Conservation (phyloP, 495 filamentous ascomycete genomes). For the Aspergillus ostianus region DNA sequence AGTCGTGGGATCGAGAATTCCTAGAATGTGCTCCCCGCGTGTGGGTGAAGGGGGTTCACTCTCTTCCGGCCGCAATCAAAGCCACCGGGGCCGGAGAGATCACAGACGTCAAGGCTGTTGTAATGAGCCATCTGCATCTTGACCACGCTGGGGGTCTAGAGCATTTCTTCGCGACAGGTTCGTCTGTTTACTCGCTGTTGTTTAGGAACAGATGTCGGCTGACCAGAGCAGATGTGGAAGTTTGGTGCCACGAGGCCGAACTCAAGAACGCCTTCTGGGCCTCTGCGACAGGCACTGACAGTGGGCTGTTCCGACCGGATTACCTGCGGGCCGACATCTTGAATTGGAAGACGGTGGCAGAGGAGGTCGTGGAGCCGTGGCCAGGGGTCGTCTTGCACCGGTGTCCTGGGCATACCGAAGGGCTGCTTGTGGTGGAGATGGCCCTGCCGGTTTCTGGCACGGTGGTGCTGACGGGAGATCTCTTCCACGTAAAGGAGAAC, state of each 20-base stretch:
- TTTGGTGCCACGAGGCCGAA: conserved; percentile 12
- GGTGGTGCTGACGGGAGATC: too few relatives aligned
- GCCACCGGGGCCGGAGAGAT: conserved; percentile 38
- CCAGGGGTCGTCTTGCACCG: conserved; percentile 13
- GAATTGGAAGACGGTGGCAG: conserved; percentile 14
- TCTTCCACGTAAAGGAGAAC: too few relatives aligned
- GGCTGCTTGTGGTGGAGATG: too few relatives aligned
- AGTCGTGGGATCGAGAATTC: conserved; percentile 34
- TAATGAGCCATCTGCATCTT: conserved; percentile 47
- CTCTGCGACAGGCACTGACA: conserved; percentile 12
- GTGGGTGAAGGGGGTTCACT: conserved; percentile 32
- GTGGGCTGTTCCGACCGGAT: conserved; percentile 4
- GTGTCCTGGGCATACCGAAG: conserved; percentile 10
- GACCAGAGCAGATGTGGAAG: conserved; percentile 8
- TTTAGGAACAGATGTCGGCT: too few relatives aligned
- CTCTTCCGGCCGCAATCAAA: conserved; percentile 39
- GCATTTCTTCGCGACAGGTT: conserved; percentile 1
- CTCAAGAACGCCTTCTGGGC: conserved; percentile 9
- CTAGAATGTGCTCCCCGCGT: conserved; percentile 41
- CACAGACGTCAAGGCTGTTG: conserved; percentile 43
- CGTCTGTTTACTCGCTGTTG: too few relatives aligned
- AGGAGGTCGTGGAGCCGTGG: conserved; percentile 9
- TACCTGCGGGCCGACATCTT: conserved; percentile 3
- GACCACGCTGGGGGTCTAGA: conserved; percentile 45
- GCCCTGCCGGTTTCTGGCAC: too few relatives aligned